Conservation (phyloP, 2,329 filamentous ascomycete species). For the Coniochaeta pulveracea region DNA sequence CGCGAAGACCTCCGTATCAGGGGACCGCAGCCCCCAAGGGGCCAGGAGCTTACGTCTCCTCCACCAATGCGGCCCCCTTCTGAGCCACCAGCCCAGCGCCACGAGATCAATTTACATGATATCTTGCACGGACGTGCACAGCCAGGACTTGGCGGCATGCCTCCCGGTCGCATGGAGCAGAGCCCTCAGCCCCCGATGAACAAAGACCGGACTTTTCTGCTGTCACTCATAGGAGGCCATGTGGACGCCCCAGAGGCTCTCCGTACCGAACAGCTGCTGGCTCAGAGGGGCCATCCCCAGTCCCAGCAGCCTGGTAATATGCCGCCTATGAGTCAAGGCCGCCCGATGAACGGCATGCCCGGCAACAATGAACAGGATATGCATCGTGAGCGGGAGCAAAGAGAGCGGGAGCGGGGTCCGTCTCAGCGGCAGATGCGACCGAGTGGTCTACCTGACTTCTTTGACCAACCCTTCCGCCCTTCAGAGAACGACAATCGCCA, state of each 20-base stretch:
- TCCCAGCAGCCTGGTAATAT: conserved; percentile 37
- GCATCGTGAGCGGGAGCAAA: conserved; percentile 31
- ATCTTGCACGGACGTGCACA: conserved; percentile 45
- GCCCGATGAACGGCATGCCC: too few species aligned
- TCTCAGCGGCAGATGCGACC: conserved; percentile 29
- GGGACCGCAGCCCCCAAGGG: conserved; percentile 23
- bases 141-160: conserved; percentile 38
- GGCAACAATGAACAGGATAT: conserved; percentile 36
- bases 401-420: conserved; percentile 15
- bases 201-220: conserved; percentile 71
- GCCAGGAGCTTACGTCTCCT: conserved; percentile 42
- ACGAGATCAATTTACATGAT: conserved; percentile 51
- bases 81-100: conserved; percentile 33
- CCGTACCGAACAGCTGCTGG: conserved; percentile 38
- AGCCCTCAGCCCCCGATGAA: conserved; percentile 26
- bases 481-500: conserved; percentile 31
- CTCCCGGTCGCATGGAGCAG: conserved; percentile 33
- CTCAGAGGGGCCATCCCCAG: conserved; percentile 42
- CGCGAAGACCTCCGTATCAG: conserved; percentile 31
- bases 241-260: conserved; percentile 37
- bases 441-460: conserved; percentile 37
- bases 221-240: conserved; percentile 63
- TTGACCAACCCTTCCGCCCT: conserved; percentile 41
- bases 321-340: too few species aligned
- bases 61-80: conserved; percentile 29